Evolutionary conservation across 176 grass and related monocot genomes (phyloP).

Genomic region (Aegilops bicornis): DNA sequence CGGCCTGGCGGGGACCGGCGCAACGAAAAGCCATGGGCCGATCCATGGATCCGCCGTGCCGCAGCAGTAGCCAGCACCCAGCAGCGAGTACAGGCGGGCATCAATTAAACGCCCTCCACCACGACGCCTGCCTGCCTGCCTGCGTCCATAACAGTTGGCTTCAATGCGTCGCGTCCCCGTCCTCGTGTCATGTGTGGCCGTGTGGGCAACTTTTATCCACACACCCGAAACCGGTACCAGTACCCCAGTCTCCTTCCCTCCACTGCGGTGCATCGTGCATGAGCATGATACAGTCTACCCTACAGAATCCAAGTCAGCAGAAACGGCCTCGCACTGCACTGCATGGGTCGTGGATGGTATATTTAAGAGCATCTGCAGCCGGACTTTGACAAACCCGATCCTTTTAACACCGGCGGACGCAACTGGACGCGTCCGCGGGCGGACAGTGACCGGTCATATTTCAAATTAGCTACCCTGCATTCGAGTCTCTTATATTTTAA

Average conservation of each 20-base stretch:
- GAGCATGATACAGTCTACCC: neutral
- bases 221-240: neutral
- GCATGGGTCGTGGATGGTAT: neutral
- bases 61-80: neutral
- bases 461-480: too few relatives aligned
- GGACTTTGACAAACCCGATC: too few relatives aligned
- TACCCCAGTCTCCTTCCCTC: neutral
- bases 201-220: neutral
- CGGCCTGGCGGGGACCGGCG: neutral
- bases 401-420: too few relatives aligned
- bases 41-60: slow-evolving; percentile 15
- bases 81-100: neutral
- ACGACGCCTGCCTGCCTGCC: slow-evolving; percentile 35
- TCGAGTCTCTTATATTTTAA: too few relatives aligned
- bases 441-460: too few relatives aligned
- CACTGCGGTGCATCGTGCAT: neutral
- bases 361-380: too few relatives aligned
- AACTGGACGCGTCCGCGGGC: too few relatives aligned
- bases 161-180: neutral
- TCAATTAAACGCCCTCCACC: slow-evolving; percentile 7
- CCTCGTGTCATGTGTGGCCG: neutral
- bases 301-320: neutral
- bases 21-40: slow-evolving; percentile 19
- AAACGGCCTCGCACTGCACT: neutral
- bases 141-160: neutral